Evolutionary conservation across 352 stramenopile species (phyloP).

Genomic region (Pythium myriotylum): DNA sequence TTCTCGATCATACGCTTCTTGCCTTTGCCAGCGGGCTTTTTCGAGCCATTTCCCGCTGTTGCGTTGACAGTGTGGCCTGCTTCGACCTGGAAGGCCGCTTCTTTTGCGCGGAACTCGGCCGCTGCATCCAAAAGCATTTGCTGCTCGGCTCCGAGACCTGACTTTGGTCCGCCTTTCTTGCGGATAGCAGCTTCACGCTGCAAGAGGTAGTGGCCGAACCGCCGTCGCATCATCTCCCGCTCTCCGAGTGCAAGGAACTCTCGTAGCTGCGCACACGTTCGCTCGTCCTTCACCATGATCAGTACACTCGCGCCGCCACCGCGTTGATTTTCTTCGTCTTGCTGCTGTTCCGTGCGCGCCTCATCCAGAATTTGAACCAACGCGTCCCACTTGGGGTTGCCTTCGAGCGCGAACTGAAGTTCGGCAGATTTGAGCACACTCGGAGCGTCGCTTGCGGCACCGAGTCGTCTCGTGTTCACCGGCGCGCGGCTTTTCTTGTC

Average conservation of each 20-base stretch:
- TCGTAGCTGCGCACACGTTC: conserved; percentile 81
- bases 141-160: conserved; percentile 61
- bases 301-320: conserved; percentile 60
- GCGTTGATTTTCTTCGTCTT: conserved; percentile 17
- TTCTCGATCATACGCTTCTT: conserved; percentile 34
- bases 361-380: conserved; percentile 93
- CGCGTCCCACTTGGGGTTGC: conserved; percentile 96
- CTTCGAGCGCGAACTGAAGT: conserved; percentile 73
- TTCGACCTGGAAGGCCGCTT: conserved; percentile 38
- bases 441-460: conserved; percentile 4
- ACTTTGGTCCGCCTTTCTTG: conserved; percentile 48
- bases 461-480: conserved; percentile 38
- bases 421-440: conserved; percentile 37
- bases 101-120: conserved; percentile 45
- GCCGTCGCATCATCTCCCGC: conserved; percentile 77
- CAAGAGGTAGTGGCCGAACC: conserved; percentile 83
- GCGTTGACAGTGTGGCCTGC: not conserved
- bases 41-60: not conserved
- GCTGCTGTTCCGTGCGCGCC: conserved; percentile 57
- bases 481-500: conserved; percentile 51
- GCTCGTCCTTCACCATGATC: conserved; percentile 90
- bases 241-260: conserved; percentile 83
- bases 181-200: conserved; percentile 62
- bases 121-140: conserved; percentile 58
- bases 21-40: not conserved